Conservation (phyloP, 2,329 filamentous ascomycete species). For the Chrysoporthe cubensis region DNA sequence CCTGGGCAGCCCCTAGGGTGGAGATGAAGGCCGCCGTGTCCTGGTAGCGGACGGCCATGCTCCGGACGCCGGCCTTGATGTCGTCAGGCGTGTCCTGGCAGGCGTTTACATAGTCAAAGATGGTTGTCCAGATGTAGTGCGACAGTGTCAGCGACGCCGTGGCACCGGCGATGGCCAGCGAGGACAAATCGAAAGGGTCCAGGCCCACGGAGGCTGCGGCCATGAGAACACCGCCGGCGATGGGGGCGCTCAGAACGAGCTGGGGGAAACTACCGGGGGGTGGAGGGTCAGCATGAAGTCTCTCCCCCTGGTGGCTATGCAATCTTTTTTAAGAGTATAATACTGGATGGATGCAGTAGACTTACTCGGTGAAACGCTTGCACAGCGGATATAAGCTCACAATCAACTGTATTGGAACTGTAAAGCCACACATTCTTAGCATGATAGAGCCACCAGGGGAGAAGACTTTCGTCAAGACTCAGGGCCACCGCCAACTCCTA, state of each 20-base stretch:
- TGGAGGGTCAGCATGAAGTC: not conserved
- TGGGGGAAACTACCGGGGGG: constrained; percentile 46
- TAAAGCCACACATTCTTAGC: not conserved
- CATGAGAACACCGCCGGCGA: constrained; percentile 55
- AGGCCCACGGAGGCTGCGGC: constrained; percentile 49
- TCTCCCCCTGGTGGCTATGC: too few species aligned
- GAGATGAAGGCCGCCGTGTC: constrained; percentile 31
- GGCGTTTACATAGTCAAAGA: constrained; percentile 56
- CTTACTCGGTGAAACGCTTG: constrained; percentile 52
- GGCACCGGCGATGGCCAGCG: constrained; percentile 44
- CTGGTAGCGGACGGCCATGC: constrained; percentile 52
- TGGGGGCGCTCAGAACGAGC: constrained; percentile 51
- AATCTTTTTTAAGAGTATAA: not conserved
- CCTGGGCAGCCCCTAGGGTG: constrained; percentile 28
- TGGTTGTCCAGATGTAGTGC: constrained; percentile 47
- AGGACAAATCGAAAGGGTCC: constrained; percentile 44
- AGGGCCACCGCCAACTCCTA: constrained; percentile 10
- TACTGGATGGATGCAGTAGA: not conserved
- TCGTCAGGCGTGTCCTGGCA: constrained; percentile 57
- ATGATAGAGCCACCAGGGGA: not conserved
- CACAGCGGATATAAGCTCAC: constrained; percentile 53
- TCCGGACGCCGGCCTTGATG: constrained; percentile 52
- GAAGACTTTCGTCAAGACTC: not conserved
- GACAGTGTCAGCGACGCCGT: constrained; percentile 47
- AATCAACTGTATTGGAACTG: constrained; percentile 46